Conservation (phyloP, 768 basidiomycete genomes). For the Boletus sp. region DNA sequence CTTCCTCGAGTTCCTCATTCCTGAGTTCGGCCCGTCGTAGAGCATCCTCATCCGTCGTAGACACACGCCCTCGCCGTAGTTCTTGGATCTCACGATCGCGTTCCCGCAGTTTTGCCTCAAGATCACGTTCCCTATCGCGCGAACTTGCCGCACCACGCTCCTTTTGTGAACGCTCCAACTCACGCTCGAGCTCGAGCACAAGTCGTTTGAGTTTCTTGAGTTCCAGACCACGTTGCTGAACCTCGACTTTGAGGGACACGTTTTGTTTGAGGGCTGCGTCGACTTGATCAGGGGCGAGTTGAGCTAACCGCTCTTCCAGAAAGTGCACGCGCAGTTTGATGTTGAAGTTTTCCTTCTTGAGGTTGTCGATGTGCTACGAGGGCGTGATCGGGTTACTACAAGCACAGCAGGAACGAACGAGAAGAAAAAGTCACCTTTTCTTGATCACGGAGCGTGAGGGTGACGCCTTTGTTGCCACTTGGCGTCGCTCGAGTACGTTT, state of each 20-base stretch:
- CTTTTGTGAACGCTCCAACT: slow-evolving; percentile 68
- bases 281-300: slow-evolving; percentile 89
- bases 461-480: slow-evolving; percentile 33
- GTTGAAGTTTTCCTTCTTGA: slow-evolving; percentile 97
- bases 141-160: slow-evolving; percentile 39
- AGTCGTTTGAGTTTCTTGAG: slow-evolving; percentile 91
- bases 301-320: slow-evolving; percentile 87
- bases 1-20: slow-evolving; percentile 69
- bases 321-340: slow-evolving; percentile 96
- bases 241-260: slow-evolving; percentile 89
- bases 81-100: slow-evolving; percentile 69
- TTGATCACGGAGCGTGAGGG: slow-evolving; percentile 89
- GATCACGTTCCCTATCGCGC: slow-evolving; percentile 61
- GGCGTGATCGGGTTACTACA: background rate
- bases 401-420: background rate
- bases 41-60: slow-evolving; percentile 46
- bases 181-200: slow-evolving; percentile 78
- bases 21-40: slow-evolving; percentile 57
- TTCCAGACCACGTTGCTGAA: slow-evolving; percentile 85
- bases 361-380: slow-evolving; percentile 86
- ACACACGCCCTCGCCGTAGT: slow-evolving; percentile 49
- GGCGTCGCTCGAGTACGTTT: slow-evolving; percentile 40
- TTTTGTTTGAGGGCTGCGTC: slow-evolving; percentile 91
- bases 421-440: slow-evolving; percentile 66
- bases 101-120: slow-evolving; percentile 76